Evolutionary conservation across 2,329 filamentous ascomycete species (phyloP).

Genomic region (Colletotrichum godetiae): DNA sequence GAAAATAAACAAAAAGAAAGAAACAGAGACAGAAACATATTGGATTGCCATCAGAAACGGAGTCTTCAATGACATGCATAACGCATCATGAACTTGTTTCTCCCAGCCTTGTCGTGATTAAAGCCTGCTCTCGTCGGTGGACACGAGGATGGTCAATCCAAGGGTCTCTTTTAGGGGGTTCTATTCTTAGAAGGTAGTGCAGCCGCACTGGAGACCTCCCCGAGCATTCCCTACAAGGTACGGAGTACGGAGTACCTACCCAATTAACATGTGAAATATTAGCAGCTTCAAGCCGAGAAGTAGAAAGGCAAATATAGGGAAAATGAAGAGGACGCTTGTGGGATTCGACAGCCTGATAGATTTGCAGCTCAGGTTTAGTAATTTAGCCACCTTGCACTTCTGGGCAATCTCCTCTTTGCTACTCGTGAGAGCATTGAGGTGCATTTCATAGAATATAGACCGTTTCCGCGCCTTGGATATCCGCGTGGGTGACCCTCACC

Average conservation of each 20-base stretch:
- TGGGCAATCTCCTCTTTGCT: no score
- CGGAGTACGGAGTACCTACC: no score
- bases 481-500: neutral
- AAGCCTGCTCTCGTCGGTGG: neutral
- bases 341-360: no score
- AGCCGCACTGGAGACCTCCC: neutral
- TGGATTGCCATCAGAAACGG: no score
- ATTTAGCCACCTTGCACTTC: no score
- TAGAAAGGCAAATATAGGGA: no score
- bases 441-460: no score
- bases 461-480: no score
- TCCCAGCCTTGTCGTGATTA: conserved; percentile 20
- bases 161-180: neutral
- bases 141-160: conserved; percentile 5
- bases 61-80: neutral
- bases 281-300: neutral
- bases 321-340: no score
- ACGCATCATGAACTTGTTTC: neutral
- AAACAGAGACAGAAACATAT: neutral
- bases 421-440: no score
- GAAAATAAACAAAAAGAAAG: conserved; percentile 9
- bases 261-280: neutral
- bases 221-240: neutral
- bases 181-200: conserved; percentile 18
- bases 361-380: no score